Evolutionary conservation across 805 yeast genomes (phyloP), one percentile per base, ranked within the genome.

Genomic region (Lachancea fermentati): DNA sequence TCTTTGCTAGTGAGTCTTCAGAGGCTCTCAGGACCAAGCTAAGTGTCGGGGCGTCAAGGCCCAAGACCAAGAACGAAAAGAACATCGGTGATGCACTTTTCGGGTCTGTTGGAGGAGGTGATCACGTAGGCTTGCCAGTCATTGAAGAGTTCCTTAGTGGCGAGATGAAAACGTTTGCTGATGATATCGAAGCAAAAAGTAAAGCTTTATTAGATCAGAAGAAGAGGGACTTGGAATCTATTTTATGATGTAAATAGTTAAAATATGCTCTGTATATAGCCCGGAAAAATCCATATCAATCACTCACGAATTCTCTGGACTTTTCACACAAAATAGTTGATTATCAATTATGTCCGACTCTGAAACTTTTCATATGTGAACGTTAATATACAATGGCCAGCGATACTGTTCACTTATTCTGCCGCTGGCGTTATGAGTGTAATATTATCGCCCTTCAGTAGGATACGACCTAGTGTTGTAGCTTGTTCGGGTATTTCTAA

Each of bases 361-460:
- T 24, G 7, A 8, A 24, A 8, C 28, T 24, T 8, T 24, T 24
- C 7, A 24, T 24, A 24, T 24, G 12, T 12, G 12, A 24, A 7
- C 12, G 7, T 12, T 24, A 24, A 7, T 24, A 24, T n/a, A n/a
- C n/a, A n/a, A n/a, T n/a, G n/a, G n/a, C 26, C 11, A 22, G 11
- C 9, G 11, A 22, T 11, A 7, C 7, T 22, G 7, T 22, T 22
- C 18, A 19, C 18, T 19, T 26, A 24, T 14, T 41, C 45, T 5
- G 37, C 19, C 9, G 33, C 42, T n/a, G 44, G 42, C 12, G 71
- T 62, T 24, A 93, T 82, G 42, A 91, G 65, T 6, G 96, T 82
- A 33, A 93, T 85, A 58, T 88, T 93, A 58, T 93, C 99, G 3
- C 99, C 98, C 62, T 93, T 93, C 42, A 93, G 67, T 49, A 93